A percentile compares a stretch with the other conserved stretches of the same genome.
Conservation (phyloP, 441 rosid genomes). For the Populus hybrid region DNA sequence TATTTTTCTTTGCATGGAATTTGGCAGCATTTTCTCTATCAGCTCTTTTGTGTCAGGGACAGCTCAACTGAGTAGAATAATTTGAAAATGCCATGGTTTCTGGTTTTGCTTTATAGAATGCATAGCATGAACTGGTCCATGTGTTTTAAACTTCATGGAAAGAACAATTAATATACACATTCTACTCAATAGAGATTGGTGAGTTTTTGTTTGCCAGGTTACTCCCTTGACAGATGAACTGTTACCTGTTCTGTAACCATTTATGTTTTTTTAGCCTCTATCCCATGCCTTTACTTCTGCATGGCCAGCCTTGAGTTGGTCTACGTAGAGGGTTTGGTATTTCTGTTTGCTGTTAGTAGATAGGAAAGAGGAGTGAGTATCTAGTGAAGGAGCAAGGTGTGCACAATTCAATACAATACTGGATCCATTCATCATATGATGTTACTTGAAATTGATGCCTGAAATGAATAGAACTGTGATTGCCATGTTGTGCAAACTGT, state of each 20-base stretch:
- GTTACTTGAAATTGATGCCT: background rate
- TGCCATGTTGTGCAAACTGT: background rate
- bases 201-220: background rate
- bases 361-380: background rate
- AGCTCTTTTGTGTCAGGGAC: background rate
- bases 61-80: background rate
- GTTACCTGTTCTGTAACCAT: background rate
- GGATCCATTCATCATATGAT: background rate
- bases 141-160: background rate
- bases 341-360: background rate
- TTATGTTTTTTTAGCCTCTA: background rate
- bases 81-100: background rate
- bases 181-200: background rate
- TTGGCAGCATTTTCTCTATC: background rate
- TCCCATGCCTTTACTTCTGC: background rate
- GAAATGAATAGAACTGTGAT: background rate
- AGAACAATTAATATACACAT: background rate
- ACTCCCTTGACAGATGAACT: background rate
- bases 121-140: background rate
- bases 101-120: conserved; percentile 6
- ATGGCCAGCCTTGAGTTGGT: background rate
- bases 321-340: background rate
- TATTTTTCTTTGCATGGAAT: background rate
- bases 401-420: background rate
- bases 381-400: background rate